These are phyloP conservation scores for Larix kaempferi DNA, from an alignment of 75 land plant genomes.

Conservation along the genomic window DNA sequence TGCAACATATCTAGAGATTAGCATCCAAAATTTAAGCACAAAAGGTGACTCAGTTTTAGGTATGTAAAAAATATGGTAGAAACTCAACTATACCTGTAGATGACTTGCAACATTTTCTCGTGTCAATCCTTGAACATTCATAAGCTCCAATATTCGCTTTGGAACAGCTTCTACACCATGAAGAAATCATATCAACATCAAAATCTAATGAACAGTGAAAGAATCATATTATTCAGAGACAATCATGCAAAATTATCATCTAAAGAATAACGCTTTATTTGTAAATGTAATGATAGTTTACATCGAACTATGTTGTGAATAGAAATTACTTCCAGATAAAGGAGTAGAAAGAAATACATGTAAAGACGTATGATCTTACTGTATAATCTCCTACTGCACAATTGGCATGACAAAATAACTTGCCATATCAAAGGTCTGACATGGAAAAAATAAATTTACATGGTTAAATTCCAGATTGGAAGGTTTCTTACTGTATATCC, in stretches of 20 bases:
- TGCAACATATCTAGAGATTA: neutral
- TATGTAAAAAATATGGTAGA: neutral
- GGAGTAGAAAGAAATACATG: neutral
- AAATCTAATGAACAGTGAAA: neutral
- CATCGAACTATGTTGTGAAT: neutral
- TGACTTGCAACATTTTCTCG: constrained; percentile 98
- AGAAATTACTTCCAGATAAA: neutral
- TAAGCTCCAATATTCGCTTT: constrained; percentile 83
- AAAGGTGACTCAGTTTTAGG: neutral
- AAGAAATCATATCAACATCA: constrained; percentile 3
- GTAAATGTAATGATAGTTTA: neutral
- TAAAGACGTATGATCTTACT: neutral
- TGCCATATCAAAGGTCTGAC: neutral
- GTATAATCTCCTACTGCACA: neutral
- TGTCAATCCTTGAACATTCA: constrained; percentile 82
- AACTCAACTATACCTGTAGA: constrained; percentile 61
- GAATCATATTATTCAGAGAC: neutral
- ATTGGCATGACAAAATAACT: neutral
- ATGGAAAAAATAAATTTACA: neutral
- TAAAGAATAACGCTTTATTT: neutral
- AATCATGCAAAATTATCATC: neutral
- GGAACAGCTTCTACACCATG: constrained; percentile 84
- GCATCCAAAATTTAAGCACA: neutral
- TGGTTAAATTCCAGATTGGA: neutral
- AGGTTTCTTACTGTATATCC: constrained; percentile 75